These are phyloP conservation scores for Phanerochaete sordida DNA, from an alignment of 768 basidiomycete species.

Conservation along the genomic window DNA sequence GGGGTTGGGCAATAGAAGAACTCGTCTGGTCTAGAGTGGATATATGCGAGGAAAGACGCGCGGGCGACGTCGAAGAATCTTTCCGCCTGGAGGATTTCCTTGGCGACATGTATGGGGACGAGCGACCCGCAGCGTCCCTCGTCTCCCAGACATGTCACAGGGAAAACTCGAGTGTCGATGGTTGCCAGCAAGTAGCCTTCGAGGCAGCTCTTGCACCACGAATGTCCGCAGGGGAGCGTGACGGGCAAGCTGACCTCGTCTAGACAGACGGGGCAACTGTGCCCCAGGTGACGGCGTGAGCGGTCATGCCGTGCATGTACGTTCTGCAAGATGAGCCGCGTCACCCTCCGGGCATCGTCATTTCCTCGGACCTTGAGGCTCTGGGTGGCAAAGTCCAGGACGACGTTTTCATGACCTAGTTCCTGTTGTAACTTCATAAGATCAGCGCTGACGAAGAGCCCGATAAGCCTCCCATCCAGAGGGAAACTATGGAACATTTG, in stretches of 20 bases:
- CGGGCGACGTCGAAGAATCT: constrained; percentile 56
- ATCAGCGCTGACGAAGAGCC: constrained; percentile 43
- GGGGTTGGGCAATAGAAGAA: constrained; percentile 78
- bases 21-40: constrained; percentile 56
- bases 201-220: constrained; percentile 65
- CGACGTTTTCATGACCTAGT: constrained; percentile 56
- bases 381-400: constrained; percentile 41
- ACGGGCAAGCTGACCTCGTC: constrained; percentile 49
- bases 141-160: constrained; percentile 68
- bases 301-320: constrained; percentile 25
- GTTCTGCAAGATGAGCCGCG: constrained; percentile 36
- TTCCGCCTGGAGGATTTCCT: constrained; percentile 42
- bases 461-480: constrained; percentile 43
- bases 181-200: constrained; percentile 54
- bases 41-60: constrained; percentile 58
- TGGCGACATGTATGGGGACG: constrained; percentile 54
- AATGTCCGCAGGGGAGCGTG: constrained; percentile 60
- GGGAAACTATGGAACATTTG: constrained; percentile 42
- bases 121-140: constrained; percentile 52
- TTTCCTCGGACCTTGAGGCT: constrained; percentile 55
- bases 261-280: constrained; percentile 69
- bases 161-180: constrained; percentile 57
- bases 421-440: constrained; percentile 42
- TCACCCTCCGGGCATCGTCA: constrained; percentile 39
- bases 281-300: constrained; percentile 12